Evolutionary conservation across 2,329 filamentous ascomycete species (phyloP).

Genomic region (Fusarium bulbicola): DNA sequence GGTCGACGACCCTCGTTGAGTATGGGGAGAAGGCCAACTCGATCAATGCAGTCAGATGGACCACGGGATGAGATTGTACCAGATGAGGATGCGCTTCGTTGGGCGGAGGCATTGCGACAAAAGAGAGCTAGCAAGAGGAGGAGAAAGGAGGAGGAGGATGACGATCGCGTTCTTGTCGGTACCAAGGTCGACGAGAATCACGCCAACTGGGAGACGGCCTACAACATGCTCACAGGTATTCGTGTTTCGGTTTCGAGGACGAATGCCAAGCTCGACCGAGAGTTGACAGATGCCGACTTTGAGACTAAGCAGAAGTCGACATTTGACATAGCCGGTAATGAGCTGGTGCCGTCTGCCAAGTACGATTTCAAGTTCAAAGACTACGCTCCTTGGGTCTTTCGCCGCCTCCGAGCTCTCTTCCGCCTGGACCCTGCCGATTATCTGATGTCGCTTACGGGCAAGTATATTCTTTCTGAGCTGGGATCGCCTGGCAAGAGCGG

Average conservation of each 20-base stretch:
- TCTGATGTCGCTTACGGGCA: constrained; percentile 96
- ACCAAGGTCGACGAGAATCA: constrained; percentile 98
- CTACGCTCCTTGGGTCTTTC: constrained; percentile 99
- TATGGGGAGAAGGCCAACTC: constrained; percentile 80
- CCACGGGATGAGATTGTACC: constrained; percentile 84
- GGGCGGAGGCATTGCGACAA: constrained; percentile 92
- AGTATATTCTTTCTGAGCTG: constrained; percentile 97
- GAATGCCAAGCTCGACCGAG: constrained; percentile 94
- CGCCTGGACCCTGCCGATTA: constrained; percentile 96
- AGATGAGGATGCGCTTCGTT: constrained; percentile 90
- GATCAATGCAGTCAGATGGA: constrained; percentile 85
- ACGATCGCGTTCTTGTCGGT: constrained; percentile 92
- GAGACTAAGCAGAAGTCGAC: constrained; percentile 96
- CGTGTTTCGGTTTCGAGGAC: constrained; percentile 95
- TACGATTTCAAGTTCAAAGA: constrained; percentile 99
- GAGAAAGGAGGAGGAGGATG: constrained; percentile 85
- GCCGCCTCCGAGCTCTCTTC: constrained; percentile 87
- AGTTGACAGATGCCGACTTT: constrained; percentile 91
- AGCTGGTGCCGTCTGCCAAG: constrained; percentile 96
- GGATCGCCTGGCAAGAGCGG: constrained; percentile 98
- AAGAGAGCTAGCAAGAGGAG: constrained; percentile 89
- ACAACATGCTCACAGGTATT: constrained; percentile 99
- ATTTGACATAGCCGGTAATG: constrained; percentile 98
- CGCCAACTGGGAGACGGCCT: constrained; percentile 96
- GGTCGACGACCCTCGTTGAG: constrained; percentile 84